Conservation (phyloP, 2,329 filamentous ascomycete species). For the Monilinia polystroma region DNA sequence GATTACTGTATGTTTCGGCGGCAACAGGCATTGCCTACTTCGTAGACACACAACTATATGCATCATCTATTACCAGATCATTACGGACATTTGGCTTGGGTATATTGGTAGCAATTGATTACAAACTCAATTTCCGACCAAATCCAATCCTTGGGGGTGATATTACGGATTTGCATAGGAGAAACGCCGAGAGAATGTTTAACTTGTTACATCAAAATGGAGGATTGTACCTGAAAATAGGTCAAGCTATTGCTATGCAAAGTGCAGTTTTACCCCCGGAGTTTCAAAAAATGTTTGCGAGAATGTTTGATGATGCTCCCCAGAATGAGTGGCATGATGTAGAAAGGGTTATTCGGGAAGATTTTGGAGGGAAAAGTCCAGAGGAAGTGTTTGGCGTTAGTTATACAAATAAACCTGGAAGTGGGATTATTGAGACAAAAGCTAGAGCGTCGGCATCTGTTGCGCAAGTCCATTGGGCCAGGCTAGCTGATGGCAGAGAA, state of each 20-base stretch:
- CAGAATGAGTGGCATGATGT: slow-evolving; percentile 88
- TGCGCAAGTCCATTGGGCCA: slow-evolving; percentile 95
- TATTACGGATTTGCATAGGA: slow-evolving; percentile 74
- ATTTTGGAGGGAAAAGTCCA: slow-evolving; percentile 79
- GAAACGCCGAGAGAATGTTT: slow-evolving; percentile 81
- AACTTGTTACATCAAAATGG: slow-evolving; percentile 82
- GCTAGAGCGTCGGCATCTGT: slow-evolving; percentile 76
- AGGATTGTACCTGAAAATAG: slow-evolving; percentile 94
- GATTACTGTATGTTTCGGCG: slow-evolving; percentile 62
- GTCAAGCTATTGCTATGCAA: slow-evolving; percentile 98
- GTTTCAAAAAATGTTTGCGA: slow-evolving; percentile 92
- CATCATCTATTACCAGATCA: slow-evolving; percentile 74
- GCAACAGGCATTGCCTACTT: slow-evolving; percentile 63
- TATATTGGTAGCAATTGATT: slow-evolving; percentile 80
- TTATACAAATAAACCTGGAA: slow-evolving; percentile 64
- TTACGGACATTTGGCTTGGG: slow-evolving; percentile 79
- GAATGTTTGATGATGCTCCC: slow-evolving; percentile 97
- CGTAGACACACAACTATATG: slow-evolving; percentile 73
- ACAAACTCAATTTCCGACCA: slow-evolving; percentile 92
- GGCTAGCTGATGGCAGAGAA: slow-evolving; percentile 80
- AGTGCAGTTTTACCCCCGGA: slow-evolving; percentile 88
- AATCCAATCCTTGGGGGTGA: slow-evolving; percentile 71
- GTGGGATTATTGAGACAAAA: slow-evolving; percentile 68
- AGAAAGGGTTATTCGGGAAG: slow-evolving; percentile 79
- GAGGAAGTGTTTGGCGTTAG: slow-evolving; percentile 93